Evolutionary conservation across 768 basidiomycete genomes (phyloP).

Genomic region (Pulveroboletus sp.): DNA sequence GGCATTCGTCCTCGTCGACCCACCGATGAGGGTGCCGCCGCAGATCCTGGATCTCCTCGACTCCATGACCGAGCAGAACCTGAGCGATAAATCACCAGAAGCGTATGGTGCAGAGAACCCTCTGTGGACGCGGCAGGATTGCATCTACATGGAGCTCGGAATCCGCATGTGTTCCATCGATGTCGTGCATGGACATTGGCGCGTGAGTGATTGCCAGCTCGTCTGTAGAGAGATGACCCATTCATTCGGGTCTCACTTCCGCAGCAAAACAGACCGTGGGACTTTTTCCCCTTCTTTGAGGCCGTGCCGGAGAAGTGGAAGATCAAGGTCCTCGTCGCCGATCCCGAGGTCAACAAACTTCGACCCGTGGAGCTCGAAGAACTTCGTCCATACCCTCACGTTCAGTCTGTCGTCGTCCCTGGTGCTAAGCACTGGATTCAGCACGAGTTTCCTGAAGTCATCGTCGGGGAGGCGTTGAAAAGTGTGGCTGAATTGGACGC

Average conservation of each 20-base stretch:
- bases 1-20: constrained; percentile 19
- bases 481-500: constrained; percentile 9
- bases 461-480: constrained; percentile 16
- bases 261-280: constrained; percentile 14
- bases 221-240: no score
- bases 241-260: no score
- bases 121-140: constrained; percentile 13
- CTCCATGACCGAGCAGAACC: neutral
- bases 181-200: neutral
- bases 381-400: constrained; percentile 12
- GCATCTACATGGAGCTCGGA: constrained; percentile 6
- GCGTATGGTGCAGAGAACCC: constrained; percentile 3
- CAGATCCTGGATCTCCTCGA: neutral
- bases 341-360: constrained; percentile 8
- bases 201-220: no score
- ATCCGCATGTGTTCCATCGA: constrained; percentile 11
- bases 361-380: constrained; percentile 1
- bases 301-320: constrained; percentile 6
- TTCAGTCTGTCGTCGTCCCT: constrained; percentile 7
- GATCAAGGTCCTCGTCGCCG: constrained; percentile 15
- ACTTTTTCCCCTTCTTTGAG: constrained; percentile 8
- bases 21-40: neutral
- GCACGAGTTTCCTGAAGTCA: constrained; percentile 21
- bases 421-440: constrained; percentile 27
- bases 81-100: neutral